Conservation (phyloP, 208 protist genomes). For the Vickermania spadyakhi region DNA sequence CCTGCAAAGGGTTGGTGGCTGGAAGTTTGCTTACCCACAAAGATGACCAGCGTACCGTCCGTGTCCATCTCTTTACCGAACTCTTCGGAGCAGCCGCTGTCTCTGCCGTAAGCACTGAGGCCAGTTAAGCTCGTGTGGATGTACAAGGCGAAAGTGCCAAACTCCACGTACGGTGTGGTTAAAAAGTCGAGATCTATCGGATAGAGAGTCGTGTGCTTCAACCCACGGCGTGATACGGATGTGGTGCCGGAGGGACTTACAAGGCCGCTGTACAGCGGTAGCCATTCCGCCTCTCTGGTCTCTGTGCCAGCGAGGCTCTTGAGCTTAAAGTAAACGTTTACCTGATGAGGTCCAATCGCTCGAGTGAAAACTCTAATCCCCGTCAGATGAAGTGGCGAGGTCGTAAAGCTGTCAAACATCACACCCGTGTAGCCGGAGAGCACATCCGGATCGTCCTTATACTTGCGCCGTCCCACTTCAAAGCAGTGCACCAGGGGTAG, state of each 20-base stretch:
- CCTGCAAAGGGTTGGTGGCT: constrained; percentile 59
- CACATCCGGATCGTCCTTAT: constrained; percentile 9
- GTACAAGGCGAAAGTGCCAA: constrained; percentile 74
- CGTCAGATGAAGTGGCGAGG: constrained; percentile 55
- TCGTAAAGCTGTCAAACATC: constrained; percentile 83
- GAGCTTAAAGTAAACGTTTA: constrained; percentile 80
- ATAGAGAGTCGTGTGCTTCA: not conserved
- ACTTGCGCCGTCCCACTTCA: constrained; percentile 78
- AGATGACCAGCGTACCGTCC: constrained; percentile 70
- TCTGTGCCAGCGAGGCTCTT: constrained; percentile 57
- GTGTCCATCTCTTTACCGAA: constrained; percentile 69
- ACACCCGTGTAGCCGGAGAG: constrained; percentile 83
- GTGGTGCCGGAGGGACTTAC: constrained; percentile 41
- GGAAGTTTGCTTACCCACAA: constrained; percentile 66
- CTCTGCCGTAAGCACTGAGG: constrained; percentile 76
- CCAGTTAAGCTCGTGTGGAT: constrained; percentile 87
- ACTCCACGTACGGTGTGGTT: constrained; percentile 39
- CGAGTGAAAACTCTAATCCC: constrained; percentile 62
- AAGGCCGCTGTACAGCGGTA: constrained; percentile 54
- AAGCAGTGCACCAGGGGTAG: constrained; percentile 60
- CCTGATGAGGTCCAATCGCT: constrained; percentile 60
- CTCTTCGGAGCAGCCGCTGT: constrained; percentile 65
- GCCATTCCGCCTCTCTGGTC: constrained; percentile 53
- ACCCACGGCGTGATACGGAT: constrained; percentile 34
- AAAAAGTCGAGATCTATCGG: constrained; percentile 35